Percentiles rank a stretch among this genome's conserved stretches.
Conservation (phyloP, 768 basidiomycete genomes). For the Lactarius deliciosus region DNA sequence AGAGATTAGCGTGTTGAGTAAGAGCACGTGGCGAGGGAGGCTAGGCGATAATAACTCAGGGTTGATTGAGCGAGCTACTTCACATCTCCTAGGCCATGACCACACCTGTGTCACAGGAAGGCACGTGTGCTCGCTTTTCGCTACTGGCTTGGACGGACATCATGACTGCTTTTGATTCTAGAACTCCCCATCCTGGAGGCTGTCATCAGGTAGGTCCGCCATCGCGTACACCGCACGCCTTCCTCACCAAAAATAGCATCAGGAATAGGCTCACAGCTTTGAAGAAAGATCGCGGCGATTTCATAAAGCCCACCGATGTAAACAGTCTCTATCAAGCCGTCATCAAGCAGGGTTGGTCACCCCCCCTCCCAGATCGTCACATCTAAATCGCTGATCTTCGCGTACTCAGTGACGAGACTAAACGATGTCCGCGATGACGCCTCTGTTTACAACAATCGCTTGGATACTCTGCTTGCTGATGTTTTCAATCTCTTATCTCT, state of each 20-base stretch:
- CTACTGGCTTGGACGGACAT: constrained; percentile 25
- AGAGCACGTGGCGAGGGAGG: not conserved
- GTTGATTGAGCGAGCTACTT: not conserved
- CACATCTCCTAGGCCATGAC: constrained; percentile 41
- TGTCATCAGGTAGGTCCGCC: constrained; percentile 71
- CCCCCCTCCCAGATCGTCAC: constrained; percentile 2
- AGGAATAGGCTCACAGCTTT: constrained; percentile 92
- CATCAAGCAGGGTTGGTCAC: constrained; percentile 80
- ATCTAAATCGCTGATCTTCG: not conserved
- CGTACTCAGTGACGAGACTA: constrained; percentile 72
- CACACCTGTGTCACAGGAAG: constrained; percentile 77
- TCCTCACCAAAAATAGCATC: constrained; percentile 53
- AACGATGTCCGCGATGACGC: constrained; percentile 87
- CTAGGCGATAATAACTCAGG: not conserved
- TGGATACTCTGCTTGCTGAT: constrained; percentile 94
- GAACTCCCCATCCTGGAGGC: constrained; percentile 94
- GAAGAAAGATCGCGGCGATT: constrained; percentile 90
- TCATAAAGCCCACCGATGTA: constrained; percentile 91
- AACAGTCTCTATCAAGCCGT: constrained; percentile 89
- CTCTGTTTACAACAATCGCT: constrained; percentile 76
- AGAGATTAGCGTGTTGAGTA: constrained; percentile 20
- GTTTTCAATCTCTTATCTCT: constrained; percentile 94
- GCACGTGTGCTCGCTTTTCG: constrained; percentile 41
- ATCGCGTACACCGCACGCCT: constrained; percentile 4
- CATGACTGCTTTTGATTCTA: constrained; percentile 35